These are phyloP conservation scores for Trypanosomatidae sp. DNA, from an alignment of 208 protist genomes.

Conservation along the genomic window DNA sequence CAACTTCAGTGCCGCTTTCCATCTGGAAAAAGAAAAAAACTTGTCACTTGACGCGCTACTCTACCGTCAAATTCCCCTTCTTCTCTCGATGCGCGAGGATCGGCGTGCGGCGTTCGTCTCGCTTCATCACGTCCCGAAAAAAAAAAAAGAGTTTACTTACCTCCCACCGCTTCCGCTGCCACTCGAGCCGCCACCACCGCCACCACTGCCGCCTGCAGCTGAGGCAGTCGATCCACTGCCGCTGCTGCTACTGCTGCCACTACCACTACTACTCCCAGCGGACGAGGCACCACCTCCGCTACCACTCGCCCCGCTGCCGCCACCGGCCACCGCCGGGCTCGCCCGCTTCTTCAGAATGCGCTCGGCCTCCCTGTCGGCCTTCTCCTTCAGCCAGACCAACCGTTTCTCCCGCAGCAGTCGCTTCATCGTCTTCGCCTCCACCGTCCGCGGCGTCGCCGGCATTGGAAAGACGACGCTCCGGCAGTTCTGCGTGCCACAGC, in stretches of 20 bases:
- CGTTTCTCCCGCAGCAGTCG: constrained; percentile 77
- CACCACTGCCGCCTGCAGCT: no score
- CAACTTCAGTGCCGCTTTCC: no score
- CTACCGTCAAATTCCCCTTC: no score
- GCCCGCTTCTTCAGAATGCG: constrained; percentile 69
- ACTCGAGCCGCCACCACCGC: neutral
- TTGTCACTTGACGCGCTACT: no score
- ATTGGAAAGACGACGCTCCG: constrained; percentile 80
- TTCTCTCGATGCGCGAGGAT: no score
- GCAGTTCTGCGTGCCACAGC: constrained; percentile 82
- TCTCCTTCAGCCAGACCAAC: constrained; percentile 67
- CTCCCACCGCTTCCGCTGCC: constrained; percentile 10
- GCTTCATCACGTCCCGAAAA: no score
- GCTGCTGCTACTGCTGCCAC: no score
- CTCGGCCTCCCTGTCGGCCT: constrained; percentile 72
- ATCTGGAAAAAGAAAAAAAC: no score
- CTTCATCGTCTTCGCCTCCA: constrained; percentile 61
- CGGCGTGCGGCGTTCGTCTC: no score
- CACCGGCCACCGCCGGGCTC: neutral
- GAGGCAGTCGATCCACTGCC: no score
- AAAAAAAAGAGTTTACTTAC: no score
- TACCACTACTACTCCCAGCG: no score
- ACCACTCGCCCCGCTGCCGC: neutral
- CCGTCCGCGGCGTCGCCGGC: constrained; percentile 56
- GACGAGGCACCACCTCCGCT: constrained; percentile 3